These are phyloP conservation scores for Saccharomyces hybrid DNA, from an alignment of 1,139 yeast species.

Conservation along the genomic window DNA sequence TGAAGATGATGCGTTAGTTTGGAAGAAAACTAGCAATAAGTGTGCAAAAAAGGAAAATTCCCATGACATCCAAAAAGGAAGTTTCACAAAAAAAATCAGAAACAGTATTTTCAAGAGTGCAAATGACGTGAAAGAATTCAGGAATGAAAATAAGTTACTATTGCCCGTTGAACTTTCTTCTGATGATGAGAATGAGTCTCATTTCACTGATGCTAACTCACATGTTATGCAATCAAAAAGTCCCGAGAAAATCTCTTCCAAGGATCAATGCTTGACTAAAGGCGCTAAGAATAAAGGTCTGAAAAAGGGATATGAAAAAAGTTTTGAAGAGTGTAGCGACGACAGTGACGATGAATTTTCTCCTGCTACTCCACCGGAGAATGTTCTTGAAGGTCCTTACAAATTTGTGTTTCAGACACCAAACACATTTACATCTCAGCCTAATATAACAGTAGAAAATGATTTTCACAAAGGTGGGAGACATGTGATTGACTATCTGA, in stretches of 20 bases:
- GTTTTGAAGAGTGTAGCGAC: background rate
- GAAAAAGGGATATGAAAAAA: background rate
- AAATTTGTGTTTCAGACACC: slow-evolving; percentile 12
- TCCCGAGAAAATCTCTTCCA: background rate
- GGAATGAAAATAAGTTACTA: background rate
- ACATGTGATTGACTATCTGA: background rate
- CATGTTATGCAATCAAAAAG: background rate
- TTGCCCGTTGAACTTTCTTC: background rate
- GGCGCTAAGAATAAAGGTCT: background rate
- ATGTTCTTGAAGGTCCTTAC: slow-evolving; percentile 8
- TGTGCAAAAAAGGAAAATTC: background rate
- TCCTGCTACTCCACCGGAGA: slow-evolving; percentile 7
- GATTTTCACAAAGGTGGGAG: background rate
- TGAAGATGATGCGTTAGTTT: background rate
- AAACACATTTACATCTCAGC: slow-evolving; percentile 3
- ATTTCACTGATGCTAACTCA: background rate
- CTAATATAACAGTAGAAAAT: background rate
- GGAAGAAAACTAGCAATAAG: background rate
- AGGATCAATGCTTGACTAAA: background rate
- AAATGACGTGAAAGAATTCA: background rate
- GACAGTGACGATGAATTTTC: slow-evolving; percentile 2
- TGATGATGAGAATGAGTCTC: background rate
- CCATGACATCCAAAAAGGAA: background rate
- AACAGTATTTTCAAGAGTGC: background rate
- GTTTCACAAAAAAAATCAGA: background rate